Evolutionary conservation across 2,329 filamentous ascomycete species (phyloP).

Genomic region (Curvularia lunata): DNA sequence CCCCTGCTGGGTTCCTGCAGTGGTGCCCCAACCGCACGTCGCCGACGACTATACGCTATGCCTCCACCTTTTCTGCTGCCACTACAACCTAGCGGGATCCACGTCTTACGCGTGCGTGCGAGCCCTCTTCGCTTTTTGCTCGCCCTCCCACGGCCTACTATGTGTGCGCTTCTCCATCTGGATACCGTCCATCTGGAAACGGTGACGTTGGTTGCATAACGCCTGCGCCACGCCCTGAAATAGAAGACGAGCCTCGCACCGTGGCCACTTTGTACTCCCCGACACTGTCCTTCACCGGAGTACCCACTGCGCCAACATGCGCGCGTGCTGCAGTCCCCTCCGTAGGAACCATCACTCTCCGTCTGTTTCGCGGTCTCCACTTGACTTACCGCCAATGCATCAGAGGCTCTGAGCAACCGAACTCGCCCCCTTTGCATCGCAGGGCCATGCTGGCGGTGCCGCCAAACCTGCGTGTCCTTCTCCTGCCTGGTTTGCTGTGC

Average conservation of each 20-base stretch:
- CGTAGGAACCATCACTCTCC: constrained; percentile 2
- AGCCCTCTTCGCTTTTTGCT: not conserved
- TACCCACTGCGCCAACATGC: constrained; percentile 19
- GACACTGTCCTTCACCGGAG: constrained; percentile 15
- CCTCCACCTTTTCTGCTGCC: constrained; percentile 20
- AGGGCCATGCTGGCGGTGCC: constrained; percentile 4
- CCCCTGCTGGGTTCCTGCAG: constrained; percentile 25
- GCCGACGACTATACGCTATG: constrained; percentile 15
- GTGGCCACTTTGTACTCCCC: constrained; percentile 5
- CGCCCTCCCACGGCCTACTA: not conserved
- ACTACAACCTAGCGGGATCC: constrained; percentile 12
- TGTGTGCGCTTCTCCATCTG: not conserved
- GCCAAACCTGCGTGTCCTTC: not conserved
- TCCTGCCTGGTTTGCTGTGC: not conserved
- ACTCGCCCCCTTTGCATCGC: not conserved
- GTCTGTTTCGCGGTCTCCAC: constrained; percentile 5
- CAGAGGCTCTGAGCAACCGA: not conserved
- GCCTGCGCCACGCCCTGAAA: constrained; percentile 8
- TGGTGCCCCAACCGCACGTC: constrained; percentile 23
- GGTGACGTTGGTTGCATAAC: constrained; percentile 10
- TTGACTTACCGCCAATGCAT: constrained; percentile 4
- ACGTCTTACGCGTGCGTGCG: constrained; percentile 18
- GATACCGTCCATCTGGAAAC: not conserved
- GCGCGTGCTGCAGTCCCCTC: constrained; percentile 10
- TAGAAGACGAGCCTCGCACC: constrained; percentile 2